Percentiles rank a stretch among this genome's conserved stretches.
These are phyloP conservation scores for Tolypocladium pustulatum DNA, from an alignment of 2,329 filamentous ascomycete species.

Conservation along the genomic window DNA sequence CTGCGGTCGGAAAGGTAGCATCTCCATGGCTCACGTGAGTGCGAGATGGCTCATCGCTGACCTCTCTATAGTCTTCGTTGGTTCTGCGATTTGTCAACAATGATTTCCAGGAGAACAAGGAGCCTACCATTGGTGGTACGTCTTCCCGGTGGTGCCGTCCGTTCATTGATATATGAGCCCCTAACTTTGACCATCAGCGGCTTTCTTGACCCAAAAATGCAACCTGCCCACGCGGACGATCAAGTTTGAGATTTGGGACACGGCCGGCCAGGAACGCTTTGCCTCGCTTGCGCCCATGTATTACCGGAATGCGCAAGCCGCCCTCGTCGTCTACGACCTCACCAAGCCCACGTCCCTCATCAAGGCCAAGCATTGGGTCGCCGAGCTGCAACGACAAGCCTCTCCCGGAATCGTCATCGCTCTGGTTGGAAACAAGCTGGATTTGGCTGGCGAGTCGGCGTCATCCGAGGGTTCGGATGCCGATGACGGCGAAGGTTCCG, in stretches of 20 bases:
- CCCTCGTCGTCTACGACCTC: conserved; percentile 95
- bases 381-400: conserved; percentile 91
- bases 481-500: conserved; percentile 50
- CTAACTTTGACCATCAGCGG: conserved; percentile 46
- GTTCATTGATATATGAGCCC: neutral
- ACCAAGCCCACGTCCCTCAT: conserved; percentile 91
- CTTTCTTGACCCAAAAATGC: conserved; percentile 98
- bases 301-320: conserved; percentile 96
- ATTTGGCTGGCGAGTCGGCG: conserved; percentile 60
- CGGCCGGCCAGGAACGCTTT: conserved; percentile 93
- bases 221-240: conserved; percentile 87
- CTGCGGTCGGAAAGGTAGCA: conserved; percentile 90
- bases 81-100: conserved; percentile 99
- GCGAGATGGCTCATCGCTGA: conserved; percentile 8
- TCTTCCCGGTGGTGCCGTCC: conserved; percentile 10
- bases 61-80: conserved; percentile 65
- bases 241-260: conserved; percentile 97
- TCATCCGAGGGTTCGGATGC: conserved; percentile 36
- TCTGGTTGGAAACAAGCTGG: conserved; percentile 92
- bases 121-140: conserved; percentile 94
- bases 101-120: conserved; percentile 99
- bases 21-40: conserved; percentile 2
- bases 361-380: conserved; percentile 98
- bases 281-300: conserved; percentile 97
- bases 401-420: conserved; percentile 95